A percentile compares a stretch with the other conserved stretches of the same genome.
These are phyloP conservation scores for Phalaenopsis aphrodite DNA, from an alignment of 106 monocot genomes.

Conservation along the genomic window DNA sequence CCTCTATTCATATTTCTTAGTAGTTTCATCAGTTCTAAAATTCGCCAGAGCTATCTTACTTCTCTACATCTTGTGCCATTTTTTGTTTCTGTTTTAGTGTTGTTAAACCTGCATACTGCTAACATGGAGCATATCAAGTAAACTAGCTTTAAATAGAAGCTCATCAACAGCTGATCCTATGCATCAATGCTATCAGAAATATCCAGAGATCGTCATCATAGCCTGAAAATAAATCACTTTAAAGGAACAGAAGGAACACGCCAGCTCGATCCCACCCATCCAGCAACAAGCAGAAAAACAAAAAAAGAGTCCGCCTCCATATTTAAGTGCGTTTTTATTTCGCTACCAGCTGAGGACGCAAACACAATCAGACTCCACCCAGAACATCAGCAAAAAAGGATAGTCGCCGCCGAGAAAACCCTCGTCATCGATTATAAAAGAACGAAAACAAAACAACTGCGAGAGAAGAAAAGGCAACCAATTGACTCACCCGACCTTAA, in stretches of 20 bases:
- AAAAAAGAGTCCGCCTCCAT: no score
- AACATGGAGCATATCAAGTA: neutral
- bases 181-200: neutral
- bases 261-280: neutral
- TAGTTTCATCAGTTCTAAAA: no score
- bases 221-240: neutral
- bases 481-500: slow-evolving; percentile 92
- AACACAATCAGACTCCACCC: neutral
- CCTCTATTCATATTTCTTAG: no score
- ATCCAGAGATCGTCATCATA: neutral
- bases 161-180: neutral
- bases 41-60: no score
- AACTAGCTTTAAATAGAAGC: neutral
- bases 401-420: slow-evolving; percentile 4
- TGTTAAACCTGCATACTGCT: no score
- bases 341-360: no score
- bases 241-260: neutral
- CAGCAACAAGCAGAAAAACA: no score
- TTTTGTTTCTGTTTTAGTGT: no score
- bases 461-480: neutral
- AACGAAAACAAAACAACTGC: neutral
- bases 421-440: neutral
- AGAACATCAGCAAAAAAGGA: neutral
- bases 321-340: no score
- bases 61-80: no score